Evolutionary conservation across 495 filamentous ascomycete genomes (phyloP).

Genomic region (Podospora pseudocomata): DNA sequence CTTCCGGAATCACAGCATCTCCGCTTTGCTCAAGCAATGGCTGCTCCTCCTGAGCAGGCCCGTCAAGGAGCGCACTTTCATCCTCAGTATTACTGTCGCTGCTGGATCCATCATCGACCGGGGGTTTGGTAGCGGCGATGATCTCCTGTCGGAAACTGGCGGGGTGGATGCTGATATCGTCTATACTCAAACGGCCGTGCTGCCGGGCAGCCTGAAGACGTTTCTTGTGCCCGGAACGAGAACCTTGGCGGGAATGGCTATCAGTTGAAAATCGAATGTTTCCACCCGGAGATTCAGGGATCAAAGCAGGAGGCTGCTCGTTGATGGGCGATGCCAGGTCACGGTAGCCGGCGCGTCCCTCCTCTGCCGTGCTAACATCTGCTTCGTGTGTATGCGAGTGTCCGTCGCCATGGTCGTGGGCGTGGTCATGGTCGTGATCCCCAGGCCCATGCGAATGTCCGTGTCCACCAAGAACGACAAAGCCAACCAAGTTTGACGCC

Average conservation of each 20-base stretch:
- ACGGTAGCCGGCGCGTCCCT: constrained; percentile 25
- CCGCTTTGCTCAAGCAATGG: constrained; percentile 38
- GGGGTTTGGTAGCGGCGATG: constrained; percentile 62
- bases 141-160: constrained; percentile 87
- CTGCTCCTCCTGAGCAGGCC: constrained; percentile 41
- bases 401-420: constrained; percentile 63
- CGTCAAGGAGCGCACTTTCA: constrained; percentile 32
- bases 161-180: constrained; percentile 83
- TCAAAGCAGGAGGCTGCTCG: neutral
- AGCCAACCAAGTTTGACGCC: constrained; percentile 83
- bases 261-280: constrained; percentile 35
- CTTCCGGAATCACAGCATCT: constrained; percentile 16
- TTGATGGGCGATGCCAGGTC: constrained; percentile 5
- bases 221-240: constrained; percentile 34
- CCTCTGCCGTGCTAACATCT: constrained; percentile 32
- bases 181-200: constrained; percentile 52
- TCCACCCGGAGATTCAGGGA: constrained; percentile 26
- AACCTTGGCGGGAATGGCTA: constrained; percentile 9
- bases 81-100: constrained; percentile 50
- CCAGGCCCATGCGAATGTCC: constrained; percentile 73
- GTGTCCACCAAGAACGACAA: constrained; percentile 89
- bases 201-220: constrained; percentile 52
- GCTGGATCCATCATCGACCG: constrained; percentile 48
- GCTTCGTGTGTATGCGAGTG: constrained; percentile 36
- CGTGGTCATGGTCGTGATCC: constrained; percentile 46